Percentiles rank a stretch among this genome's conserved stretches.
Conservation (phyloP, 2,329 filamentous ascomycete species). For the Pseudogymnoascus sp. region DNA sequence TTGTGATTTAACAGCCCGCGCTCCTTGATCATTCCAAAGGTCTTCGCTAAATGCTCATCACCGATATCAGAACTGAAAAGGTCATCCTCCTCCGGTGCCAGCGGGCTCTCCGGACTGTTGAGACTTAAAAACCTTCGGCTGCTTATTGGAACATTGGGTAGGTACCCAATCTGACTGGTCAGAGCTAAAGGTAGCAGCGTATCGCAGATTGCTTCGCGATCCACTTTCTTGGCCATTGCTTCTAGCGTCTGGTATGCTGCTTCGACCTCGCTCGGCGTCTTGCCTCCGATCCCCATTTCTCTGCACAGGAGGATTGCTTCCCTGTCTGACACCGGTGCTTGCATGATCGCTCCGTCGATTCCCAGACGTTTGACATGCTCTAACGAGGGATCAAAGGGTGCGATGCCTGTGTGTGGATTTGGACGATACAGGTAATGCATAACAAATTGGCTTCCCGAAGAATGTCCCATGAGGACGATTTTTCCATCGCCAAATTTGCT, state of each 20-base stretch:
- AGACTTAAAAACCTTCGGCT: constrained; percentile 38
- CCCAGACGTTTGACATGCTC: constrained; percentile 33
- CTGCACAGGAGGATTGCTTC: constrained; percentile 42
- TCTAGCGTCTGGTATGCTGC: constrained; percentile 34
- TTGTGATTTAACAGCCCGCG: constrained; percentile 32
- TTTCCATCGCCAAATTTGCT: constrained; percentile 37
- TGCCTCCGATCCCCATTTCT: constrained; percentile 24
- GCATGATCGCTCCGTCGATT: constrained; percentile 54
- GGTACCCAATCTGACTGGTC: constrained; percentile 27
- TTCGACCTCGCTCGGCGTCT: constrained; percentile 26
- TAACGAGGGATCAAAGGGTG: constrained; percentile 22
- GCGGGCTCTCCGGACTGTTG: constrained; percentile 39
- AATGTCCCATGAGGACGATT: constrained; percentile 60
- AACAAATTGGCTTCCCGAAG: constrained; percentile 59
- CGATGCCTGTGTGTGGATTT: constrained; percentile 30
- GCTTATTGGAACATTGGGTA: constrained; percentile 26
- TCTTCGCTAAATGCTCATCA: constrained; percentile 40
- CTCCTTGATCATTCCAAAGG: constrained; percentile 45
- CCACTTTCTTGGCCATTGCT: constrained; percentile 29
- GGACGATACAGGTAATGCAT: constrained; percentile 51
- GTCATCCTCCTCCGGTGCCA: constrained; percentile 51
- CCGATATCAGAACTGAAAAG: constrained; percentile 56
- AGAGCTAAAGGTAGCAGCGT: constrained; percentile 29
- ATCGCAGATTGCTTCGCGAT: constrained; percentile 22
- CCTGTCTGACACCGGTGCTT: constrained; percentile 56